These are phyloP conservation scores for Zarea fungicola DNA, from an alignment of 2,329 filamentous ascomycete species.

Conservation along the genomic window DNA sequence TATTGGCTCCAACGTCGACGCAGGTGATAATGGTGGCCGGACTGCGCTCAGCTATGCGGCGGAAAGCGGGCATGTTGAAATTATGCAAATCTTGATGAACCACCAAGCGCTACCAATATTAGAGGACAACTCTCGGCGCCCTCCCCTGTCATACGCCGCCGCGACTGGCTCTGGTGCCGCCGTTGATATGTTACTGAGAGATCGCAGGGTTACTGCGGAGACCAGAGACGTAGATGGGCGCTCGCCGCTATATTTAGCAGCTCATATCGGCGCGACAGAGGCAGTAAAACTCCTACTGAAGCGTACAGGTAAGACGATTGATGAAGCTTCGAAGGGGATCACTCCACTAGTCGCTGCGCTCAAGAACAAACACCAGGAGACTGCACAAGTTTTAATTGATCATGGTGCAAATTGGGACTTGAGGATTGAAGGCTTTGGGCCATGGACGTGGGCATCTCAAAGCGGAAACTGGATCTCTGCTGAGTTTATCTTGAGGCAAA, in stretches of 20 bases:
- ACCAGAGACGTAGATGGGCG: neutral
- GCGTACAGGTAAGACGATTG: neutral
- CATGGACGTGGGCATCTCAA: no score
- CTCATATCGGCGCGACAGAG: neutral
- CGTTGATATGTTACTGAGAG: neutral
- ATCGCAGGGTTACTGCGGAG: neutral
- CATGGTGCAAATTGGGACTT: neutral
- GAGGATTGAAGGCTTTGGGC: neutral
- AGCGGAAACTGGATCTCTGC: neutral
- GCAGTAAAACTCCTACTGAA: neutral
- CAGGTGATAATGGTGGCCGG: neutral
- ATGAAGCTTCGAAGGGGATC: neutral
- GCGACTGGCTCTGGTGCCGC: neutral
- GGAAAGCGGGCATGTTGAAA: neutral
- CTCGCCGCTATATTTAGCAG: neutral
- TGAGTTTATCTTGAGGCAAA: neutral
- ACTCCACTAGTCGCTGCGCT: neutral
- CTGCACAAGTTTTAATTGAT: neutral
- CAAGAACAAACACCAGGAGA: neutral
- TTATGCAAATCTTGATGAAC: neutral
- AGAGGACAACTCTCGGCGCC: neutral
- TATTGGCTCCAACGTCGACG: neutral
- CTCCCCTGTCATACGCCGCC: conserved; percentile 4
- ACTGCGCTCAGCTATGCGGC: conserved; percentile 1
- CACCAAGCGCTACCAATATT: neutral